Percentiles rank a stretch among this genome's conserved stretches.
Conservation (phyloP, 2,329 filamentous ascomycete species). For the Xylaria hypoxylon region DNA sequence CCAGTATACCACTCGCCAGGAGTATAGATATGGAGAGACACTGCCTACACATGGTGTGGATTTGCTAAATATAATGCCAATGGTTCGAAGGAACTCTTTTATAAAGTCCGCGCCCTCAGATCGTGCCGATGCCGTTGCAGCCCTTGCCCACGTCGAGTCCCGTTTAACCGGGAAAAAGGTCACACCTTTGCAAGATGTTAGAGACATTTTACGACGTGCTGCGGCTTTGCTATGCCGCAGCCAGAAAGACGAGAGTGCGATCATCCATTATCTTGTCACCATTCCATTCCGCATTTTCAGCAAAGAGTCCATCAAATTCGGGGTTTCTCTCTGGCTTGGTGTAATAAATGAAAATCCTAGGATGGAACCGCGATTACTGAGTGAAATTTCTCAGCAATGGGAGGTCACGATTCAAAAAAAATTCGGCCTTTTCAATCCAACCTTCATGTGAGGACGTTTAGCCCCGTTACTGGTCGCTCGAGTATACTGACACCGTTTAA, state of each 20-base stretch:
- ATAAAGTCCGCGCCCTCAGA: constrained; percentile 64
- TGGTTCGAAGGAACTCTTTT: constrained; percentile 65
- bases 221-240: constrained; percentile 87
- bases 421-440: constrained; percentile 82
- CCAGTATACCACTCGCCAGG: constrained; percentile 95
- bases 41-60: constrained; percentile 75
- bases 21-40: constrained; percentile 89
- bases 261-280: constrained; percentile 87
- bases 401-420: constrained; percentile 82
- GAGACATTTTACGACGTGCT: constrained; percentile 84
- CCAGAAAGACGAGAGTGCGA: constrained; percentile 78
- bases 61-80: constrained; percentile 70
- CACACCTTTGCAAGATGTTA: constrained; percentile 78
- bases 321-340: constrained; percentile 94
- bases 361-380: constrained; percentile 86
- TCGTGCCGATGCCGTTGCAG: constrained; percentile 69
- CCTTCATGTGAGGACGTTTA: constrained; percentile 66
- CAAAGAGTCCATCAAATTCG: constrained; percentile 94
- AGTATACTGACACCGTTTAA: constrained; percentile 54
- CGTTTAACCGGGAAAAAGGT: constrained; percentile 76
- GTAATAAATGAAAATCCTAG: constrained; percentile 95
- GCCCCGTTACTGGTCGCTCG: background rate
- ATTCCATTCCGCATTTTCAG: constrained; percentile 95
- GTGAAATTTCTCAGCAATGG: constrained; percentile 91
- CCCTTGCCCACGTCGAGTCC: constrained; percentile 78